phyloP scores from a whole-genome alignment of 345 rosid species.

The Populus euphratica region DNA sequence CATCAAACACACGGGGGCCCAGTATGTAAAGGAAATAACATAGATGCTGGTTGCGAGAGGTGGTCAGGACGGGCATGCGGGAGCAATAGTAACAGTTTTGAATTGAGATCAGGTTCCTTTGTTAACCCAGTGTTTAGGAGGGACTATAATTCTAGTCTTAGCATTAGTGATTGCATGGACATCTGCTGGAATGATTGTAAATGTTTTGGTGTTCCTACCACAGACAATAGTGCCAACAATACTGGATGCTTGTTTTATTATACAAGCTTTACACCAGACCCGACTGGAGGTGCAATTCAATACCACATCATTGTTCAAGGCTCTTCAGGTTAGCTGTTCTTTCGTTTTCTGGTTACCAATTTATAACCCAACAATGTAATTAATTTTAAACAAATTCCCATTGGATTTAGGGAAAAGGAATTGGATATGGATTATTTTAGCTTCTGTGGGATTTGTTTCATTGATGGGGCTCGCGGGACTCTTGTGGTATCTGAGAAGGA shows the following conservation, averaged over 20 bases:
- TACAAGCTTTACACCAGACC: background rate
- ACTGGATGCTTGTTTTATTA: background rate
- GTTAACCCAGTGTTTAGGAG: too few species aligned
- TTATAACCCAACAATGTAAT: background rate
- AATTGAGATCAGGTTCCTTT: background rate
- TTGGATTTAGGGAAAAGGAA: background rate
- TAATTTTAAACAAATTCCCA: background rate
- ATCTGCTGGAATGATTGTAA: background rate
- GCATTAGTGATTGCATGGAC: background rate
- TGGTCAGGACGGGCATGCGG: background rate
- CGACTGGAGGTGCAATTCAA: background rate
- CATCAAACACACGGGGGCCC: background rate
- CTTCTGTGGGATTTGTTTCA: background rate
- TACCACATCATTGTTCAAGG: background rate
- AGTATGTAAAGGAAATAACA: background rate
- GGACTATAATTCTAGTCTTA: background rate
- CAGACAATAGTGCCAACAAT: background rate
- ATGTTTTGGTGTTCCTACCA: background rate
- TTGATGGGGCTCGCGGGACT: background rate
- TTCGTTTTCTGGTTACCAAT: background rate
- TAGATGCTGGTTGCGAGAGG: background rate
- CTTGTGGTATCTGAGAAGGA: conserved; percentile 10
- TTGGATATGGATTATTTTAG: conserved; percentile 13
- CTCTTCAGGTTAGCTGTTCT: background rate
- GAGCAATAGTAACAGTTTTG: background rate